Evolutionary conservation across 768 basidiomycete species (phyloP), one percentile per base, ranked within the genome.

Genomic region (Trametopsis cervina): DNA sequence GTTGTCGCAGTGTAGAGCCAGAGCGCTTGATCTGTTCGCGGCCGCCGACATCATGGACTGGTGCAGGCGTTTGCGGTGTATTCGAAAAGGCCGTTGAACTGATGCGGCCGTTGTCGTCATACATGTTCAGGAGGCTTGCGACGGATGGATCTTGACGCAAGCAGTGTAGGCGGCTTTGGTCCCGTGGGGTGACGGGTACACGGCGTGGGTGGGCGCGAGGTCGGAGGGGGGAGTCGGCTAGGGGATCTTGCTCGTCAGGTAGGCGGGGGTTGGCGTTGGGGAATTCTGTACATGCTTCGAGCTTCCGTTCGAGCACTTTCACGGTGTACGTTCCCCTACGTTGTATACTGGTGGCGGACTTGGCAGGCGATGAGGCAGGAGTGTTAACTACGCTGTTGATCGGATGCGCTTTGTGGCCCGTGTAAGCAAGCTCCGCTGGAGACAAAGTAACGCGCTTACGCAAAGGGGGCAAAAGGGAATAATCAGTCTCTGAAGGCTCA

Each of bases 91-190:
- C 77, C 29, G 74, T 63, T 3, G 72, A 68, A 13, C 79, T 71
- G 22, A 89, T 69, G 44, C 75, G 73, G 15, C 87, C 87, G 46
- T 84, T 69, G 3, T 85, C 78, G 55, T 89, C 86, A 55, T 89
- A 90, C 53, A 87, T 68, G 47, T 79, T 73, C 27, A 89, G 66
- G 20, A 90, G 67, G 55, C 83, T 89, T 12, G 74, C 83, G 23
- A 90, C 84, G 18, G 88, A 89, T 2, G 87, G 86, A 52, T 90
- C 86, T 22, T 81, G 79, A 38, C 81, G 81, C 40, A 90, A 71
- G 18, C 75, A 66, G 11, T 76, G 63, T 9, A 84, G 67, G 23
- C 83, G 77, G 51, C 68, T 73, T 67, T 63, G 68, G 53, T 76
- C 75, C 33, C 69, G 67, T 49, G 61, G 73, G 26, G 66, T 72